phyloP scores from a whole-genome alignment of 331 rosid species.

The Phaseolus coccineus region DNA sequence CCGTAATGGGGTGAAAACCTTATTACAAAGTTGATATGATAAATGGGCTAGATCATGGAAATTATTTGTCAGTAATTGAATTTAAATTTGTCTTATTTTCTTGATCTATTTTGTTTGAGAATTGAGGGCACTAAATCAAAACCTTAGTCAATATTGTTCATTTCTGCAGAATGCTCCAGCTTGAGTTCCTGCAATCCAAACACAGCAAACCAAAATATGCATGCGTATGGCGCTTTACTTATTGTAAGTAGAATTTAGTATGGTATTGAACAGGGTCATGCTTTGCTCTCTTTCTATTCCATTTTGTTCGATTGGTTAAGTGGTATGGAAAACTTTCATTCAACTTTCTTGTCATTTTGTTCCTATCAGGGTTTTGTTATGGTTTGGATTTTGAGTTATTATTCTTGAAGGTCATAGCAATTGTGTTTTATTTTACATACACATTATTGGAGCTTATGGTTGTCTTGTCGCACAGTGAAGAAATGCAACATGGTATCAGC shows the following conservation, averaged over 20 bases:
- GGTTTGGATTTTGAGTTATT: neutral
- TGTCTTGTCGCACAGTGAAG: slow-evolving; percentile 4
- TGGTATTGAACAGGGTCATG: slow-evolving; percentile 23
- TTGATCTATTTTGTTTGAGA: slow-evolving; percentile 10
- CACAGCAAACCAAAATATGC: slow-evolving; percentile 72
- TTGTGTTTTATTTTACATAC: neutral
- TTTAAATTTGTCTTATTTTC: neutral
- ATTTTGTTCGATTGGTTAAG: slow-evolving; percentile 28
- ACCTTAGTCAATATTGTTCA: slow-evolving; percentile 44
- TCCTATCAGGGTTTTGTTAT: slow-evolving; percentile 7
- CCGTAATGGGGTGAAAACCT: neutral
- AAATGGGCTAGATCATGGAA: slow-evolving; percentile 14
- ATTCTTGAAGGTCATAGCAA: slow-evolving; percentile 4
- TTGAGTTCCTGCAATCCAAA: slow-evolving; percentile 69
- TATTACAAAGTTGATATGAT: neutral
- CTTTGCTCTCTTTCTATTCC: neutral
- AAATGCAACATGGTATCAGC: slow-evolving; percentile 9
- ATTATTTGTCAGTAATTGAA: neutral
- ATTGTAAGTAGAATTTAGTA: slow-evolving; percentile 63
- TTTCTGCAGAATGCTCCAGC: slow-evolving; percentile 72
- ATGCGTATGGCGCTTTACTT: slow-evolving; percentile 65
- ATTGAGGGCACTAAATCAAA: neutral
- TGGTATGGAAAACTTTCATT: neutral
- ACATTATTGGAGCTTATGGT: neutral
- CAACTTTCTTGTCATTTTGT: slow-evolving; percentile 6